phyloP scores from a whole-genome alignment of 176 grass and related monocot genomes.

The Areca catechu region DNA sequence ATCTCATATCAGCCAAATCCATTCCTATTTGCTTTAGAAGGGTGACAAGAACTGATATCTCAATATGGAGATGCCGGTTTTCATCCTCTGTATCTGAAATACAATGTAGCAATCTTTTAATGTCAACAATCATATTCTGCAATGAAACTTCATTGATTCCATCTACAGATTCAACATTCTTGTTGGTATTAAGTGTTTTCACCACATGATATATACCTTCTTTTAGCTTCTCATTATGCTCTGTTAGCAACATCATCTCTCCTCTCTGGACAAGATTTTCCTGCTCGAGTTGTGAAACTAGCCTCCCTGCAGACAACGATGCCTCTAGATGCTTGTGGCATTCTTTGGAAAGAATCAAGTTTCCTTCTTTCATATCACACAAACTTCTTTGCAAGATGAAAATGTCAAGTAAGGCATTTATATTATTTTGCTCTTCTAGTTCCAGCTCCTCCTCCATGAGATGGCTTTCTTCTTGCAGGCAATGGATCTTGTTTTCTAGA shows the following conservation, averaged over 20 bases:
- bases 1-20: slow-evolving; percentile 48
- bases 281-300: slow-evolving; percentile 53
- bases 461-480: slow-evolving; percentile 36
- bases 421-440: slow-evolving; percentile 42
- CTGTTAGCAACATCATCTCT: slow-evolving; percentile 39
- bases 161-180: slow-evolving; percentile 39
- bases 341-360: background rate
- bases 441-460: slow-evolving; percentile 40
- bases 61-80: slow-evolving; percentile 40
- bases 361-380: slow-evolving; percentile 1
- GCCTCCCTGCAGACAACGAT: slow-evolving; percentile 33
- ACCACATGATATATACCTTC: slow-evolving; percentile 44
- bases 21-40: slow-evolving; percentile 56
- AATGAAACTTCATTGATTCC: slow-evolving; percentile 48
- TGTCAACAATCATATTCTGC: slow-evolving; percentile 38
- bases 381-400: slow-evolving; percentile 42
- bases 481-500: slow-evolving; percentile 40
- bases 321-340: slow-evolving; percentile 24
- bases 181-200: slow-evolving; percentile 48
- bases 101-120: slow-evolving; percentile 39
- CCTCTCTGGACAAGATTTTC: slow-evolving; percentile 30
- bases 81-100: slow-evolving; percentile 51
- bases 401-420: slow-evolving; percentile 38
- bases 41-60: slow-evolving; percentile 54
- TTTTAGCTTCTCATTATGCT: slow-evolving; percentile 51